Evolutionary conservation across 768 basidiomycete species (phyloP).

Genomic region (Chalciporus sphaerocephalus): DNA sequence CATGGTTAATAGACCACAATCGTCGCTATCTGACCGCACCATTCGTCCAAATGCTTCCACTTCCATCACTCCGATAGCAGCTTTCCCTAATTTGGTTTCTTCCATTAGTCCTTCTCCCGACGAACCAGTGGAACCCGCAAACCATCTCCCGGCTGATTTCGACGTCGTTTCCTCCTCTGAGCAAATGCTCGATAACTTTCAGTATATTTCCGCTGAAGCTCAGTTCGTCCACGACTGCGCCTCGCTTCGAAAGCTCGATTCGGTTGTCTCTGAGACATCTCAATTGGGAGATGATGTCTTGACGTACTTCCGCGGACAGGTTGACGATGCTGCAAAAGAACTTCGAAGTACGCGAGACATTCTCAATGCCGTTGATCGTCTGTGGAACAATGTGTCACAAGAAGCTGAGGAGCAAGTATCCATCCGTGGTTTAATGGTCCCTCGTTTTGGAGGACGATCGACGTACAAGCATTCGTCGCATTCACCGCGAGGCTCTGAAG

Average conservation of each 20-base stretch:
- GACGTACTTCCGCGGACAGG: conserved; percentile 47
- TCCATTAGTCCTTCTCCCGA: conserved; percentile 15
- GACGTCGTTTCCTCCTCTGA: conserved; percentile 44
- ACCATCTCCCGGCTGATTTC: conserved; percentile 38
- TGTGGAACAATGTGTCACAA: conserved; percentile 42
- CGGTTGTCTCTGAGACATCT: conserved; percentile 45
- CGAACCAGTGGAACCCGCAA: conserved; percentile 32
- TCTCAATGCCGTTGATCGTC: conserved; percentile 40
- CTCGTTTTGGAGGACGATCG: conserved; percentile 10
- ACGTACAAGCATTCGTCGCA: conserved; percentile 40
- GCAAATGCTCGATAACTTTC: conserved; percentile 52
- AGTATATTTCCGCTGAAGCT: conserved; percentile 42
- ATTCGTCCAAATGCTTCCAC: conserved; percentile 39
- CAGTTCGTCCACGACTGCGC: conserved; percentile 35
- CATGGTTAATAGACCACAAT: conserved; percentile 45
- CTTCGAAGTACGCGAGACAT: conserved; percentile 44
- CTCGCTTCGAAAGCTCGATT: conserved; percentile 42
- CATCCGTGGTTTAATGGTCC: conserved; percentile 1
- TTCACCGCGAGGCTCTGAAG: conserved; percentile 59
- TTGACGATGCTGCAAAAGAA: conserved; percentile 49
- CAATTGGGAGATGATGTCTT: conserved; percentile 45
- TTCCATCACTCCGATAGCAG: conserved; percentile 49
- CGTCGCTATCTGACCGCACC: conserved; percentile 53
- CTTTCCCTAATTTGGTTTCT: conserved; percentile 36
- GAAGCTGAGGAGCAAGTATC: conserved; percentile 44